These are phyloP conservation scores for Alternaria sp. DNA, from an alignment of 2,329 filamentous ascomycete species.

Conservation along the genomic window DNA sequence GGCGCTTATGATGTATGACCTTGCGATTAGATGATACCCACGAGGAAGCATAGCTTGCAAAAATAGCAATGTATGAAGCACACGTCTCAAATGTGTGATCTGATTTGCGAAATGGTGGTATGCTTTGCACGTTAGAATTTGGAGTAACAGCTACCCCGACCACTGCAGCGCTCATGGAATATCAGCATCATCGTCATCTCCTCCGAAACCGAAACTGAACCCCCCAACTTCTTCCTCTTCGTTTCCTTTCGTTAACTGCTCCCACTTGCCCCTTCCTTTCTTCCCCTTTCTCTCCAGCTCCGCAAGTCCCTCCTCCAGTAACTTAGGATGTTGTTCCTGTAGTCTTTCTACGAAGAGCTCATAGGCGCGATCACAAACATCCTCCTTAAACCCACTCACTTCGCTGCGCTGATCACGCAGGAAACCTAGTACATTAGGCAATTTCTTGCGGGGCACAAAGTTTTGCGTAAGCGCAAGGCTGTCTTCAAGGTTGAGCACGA, in stretches of 20 bases:
- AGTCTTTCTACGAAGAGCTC: slow-evolving; percentile 77
- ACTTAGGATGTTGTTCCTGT: slow-evolving; percentile 66
- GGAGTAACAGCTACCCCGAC: not conserved
- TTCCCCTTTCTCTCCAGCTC: slow-evolving; percentile 72
- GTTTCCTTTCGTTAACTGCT: slow-evolving; percentile 71
- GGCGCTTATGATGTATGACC: slow-evolving; percentile 20
- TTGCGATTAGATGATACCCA: slow-evolving; percentile 20
- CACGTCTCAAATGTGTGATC: not conserved
- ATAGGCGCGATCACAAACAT: slow-evolving; percentile 73
- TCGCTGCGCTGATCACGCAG: slow-evolving; percentile 83
- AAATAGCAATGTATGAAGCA: not conserved
- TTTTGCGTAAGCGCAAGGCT: slow-evolving; percentile 94
- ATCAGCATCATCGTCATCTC: slow-evolving; percentile 59
- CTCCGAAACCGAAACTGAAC: slow-evolving; percentile 70
- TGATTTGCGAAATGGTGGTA: not conserved
- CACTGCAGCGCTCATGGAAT: slow-evolving; percentile 36
- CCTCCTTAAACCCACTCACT: slow-evolving; percentile 82
- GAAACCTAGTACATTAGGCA: slow-evolving; percentile 80
- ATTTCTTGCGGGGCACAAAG: slow-evolving; percentile 80
- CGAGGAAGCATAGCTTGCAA: not conserved
- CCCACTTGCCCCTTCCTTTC: slow-evolving; percentile 79
- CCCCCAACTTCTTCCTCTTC: slow-evolving; percentile 55
- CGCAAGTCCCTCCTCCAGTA: slow-evolving; percentile 69
- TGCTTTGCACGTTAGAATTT: not conserved
- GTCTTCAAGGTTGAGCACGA: slow-evolving; percentile 87